Evolutionary conservation across 208 protist species (phyloP).

Genomic region (Wallacemonas sp.): DNA sequence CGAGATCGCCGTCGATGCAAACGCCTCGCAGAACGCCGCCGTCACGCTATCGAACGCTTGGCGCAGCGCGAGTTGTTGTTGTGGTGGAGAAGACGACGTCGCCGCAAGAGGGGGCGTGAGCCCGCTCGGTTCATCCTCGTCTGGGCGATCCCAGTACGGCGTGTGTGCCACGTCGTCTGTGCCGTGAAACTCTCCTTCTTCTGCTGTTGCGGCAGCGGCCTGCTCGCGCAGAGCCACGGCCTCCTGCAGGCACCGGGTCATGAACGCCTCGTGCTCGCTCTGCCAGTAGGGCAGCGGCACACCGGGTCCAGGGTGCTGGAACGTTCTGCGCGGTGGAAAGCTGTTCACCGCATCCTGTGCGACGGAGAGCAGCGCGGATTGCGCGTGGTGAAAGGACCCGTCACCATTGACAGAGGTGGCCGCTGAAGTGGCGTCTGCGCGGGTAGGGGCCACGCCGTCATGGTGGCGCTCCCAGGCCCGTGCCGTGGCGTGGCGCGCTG

Average conservation of each 20-base stretch:
- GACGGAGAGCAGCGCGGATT: conserved; percentile 5
- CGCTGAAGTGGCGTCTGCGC: background rate
- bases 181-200: background rate
- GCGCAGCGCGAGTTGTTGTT: conserved; percentile 37
- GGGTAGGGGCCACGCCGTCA: background rate
- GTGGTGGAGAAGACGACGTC: too few species aligned
- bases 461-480: background rate
- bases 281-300: conserved; percentile 7
- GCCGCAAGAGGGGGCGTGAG: background rate
- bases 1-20: conserved; percentile 25
- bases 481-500: background rate
- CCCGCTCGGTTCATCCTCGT: background rate
- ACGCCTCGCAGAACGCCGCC: conserved; percentile 21
- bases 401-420: too few species aligned
- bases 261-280: conserved; percentile 2
- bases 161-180: background rate
- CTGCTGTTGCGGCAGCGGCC: background rate
- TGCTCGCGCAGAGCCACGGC: background rate
- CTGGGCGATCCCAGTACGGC: background rate
- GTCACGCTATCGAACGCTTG: conserved; percentile 43
- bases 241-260: conserved; percentile 9
- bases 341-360: background rate
- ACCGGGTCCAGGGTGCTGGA: background rate
- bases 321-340: background rate
- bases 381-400: background rate